Conservation (phyloP, 1,284 basidiomycete species). For the Rhodotorula sp. region DNA sequence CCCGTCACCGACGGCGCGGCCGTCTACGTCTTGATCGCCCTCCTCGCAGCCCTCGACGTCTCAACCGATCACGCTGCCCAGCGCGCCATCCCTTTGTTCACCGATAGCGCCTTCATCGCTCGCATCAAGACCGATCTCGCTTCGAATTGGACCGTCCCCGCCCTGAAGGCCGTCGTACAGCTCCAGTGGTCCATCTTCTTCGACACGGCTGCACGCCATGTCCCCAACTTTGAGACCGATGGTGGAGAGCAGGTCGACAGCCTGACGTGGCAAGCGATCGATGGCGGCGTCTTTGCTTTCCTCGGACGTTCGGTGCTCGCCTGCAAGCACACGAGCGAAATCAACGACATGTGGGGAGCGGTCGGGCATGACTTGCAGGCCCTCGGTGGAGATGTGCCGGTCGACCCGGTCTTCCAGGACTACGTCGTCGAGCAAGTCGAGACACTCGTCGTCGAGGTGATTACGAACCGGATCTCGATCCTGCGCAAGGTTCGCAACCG, state of each 20-base stretch:
- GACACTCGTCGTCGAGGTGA: slow-evolving; percentile 66
- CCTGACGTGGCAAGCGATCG: slow-evolving; percentile 75
- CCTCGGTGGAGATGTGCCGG: slow-evolving; percentile 55
- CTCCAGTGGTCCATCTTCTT: slow-evolving; percentile 87
- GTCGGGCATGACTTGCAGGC: slow-evolving; percentile 42
- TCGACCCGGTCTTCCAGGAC: slow-evolving; percentile 66
- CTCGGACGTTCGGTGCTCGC: slow-evolving; percentile 54
- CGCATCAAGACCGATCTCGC: slow-evolving; percentile 49
- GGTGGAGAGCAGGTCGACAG: slow-evolving; percentile 75
- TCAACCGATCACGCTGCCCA: slow-evolving; percentile 38
- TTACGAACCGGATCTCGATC: slow-evolving; percentile 78
- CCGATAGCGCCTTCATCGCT: slow-evolving; percentile 47
- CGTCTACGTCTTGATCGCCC: slow-evolving; percentile 67
- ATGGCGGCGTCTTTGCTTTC: slow-evolving; percentile 78
- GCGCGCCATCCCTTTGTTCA: slow-evolving; percentile 43
- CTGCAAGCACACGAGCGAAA: slow-evolving; percentile 48
- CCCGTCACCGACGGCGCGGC: slow-evolving; percentile 66
- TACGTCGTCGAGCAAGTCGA: slow-evolving; percentile 69
- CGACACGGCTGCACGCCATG: slow-evolving; percentile 68
- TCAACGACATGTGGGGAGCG: slow-evolving; percentile 39
- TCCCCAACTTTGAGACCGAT: slow-evolving; percentile 63
- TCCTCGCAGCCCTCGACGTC: slow-evolving; percentile 65
- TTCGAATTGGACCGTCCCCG: slow-evolving; percentile 65
- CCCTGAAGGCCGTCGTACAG: slow-evolving; percentile 70
- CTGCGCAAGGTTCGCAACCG: slow-evolving; percentile 86